A percentile compares a stretch with the other conserved stretches of the same genome.
phyloP scores from a whole-genome alignment of 2,329 filamentous ascomycete genomes.

The Cephalotrichum gorgonifer region DNA sequence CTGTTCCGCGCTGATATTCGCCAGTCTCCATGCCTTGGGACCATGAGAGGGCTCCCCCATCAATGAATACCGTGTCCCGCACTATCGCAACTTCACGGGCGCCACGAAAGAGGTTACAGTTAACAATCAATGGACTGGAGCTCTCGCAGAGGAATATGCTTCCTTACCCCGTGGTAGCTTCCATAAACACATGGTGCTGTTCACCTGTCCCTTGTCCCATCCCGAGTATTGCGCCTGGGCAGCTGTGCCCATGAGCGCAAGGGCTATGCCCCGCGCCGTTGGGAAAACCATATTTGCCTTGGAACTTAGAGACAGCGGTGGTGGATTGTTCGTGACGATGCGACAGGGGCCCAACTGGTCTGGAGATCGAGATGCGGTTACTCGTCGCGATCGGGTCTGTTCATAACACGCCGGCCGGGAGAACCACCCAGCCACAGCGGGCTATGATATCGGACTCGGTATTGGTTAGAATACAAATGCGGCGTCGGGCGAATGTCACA shows the following conservation, averaged over 20 bases:
- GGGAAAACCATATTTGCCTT: not conserved
- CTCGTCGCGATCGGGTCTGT: not conserved
- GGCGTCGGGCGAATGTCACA: too few species aligned
- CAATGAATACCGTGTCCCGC: slow-evolving; percentile 53
- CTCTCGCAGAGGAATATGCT: not conserved
- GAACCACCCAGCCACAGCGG: not conserved
- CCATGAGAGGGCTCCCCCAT: slow-evolving; percentile 51
- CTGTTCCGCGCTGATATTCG: slow-evolving; percentile 9
- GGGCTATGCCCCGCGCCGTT: not conserved
- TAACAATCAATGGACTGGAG: too few species aligned
- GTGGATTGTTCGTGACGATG: not conserved
- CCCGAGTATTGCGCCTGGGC: not conserved
- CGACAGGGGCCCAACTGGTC: not conserved
- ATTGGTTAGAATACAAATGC: not conserved
- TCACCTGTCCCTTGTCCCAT: slow-evolving; percentile 1
- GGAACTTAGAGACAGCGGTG: too few species aligned
- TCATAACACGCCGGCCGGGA: not conserved
- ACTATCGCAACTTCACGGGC: slow-evolving; percentile 47
- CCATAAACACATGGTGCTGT: slow-evolving; percentile 3
- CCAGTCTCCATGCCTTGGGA: slow-evolving; percentile 24
- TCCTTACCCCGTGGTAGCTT: slow-evolving; percentile 2
- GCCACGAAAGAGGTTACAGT: too few species aligned
- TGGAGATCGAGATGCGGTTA: not conserved
- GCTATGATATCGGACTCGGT: not conserved
- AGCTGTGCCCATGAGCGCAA: not conserved